Evolutionary conservation across 495 filamentous ascomycete species (phyloP).

Genomic region (Aspergillus coremiiformis): DNA sequence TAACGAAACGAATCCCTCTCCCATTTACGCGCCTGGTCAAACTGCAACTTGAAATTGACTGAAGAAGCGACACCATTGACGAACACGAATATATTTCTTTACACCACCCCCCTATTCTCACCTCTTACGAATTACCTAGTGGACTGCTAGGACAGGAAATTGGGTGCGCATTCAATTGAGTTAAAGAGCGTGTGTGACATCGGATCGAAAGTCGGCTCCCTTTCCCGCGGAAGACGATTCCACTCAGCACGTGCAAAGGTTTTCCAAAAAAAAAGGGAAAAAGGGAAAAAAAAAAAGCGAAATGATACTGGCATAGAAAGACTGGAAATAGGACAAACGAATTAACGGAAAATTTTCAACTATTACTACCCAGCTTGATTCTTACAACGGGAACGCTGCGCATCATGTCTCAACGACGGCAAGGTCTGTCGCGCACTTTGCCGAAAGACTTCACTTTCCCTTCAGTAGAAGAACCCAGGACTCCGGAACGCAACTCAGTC

Average conservation of each 20-base stretch:
- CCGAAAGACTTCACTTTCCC: slow-evolving; percentile 60
- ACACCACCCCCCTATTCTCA: slow-evolving; percentile 1
- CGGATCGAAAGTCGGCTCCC: background rate
- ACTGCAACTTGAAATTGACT: slow-evolving; percentile 2
- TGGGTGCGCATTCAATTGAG: slow-evolving; percentile 6
- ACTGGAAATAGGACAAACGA: slow-evolving; percentile 8
- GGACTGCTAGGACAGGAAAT: slow-evolving; percentile 5
- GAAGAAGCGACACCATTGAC: slow-evolving; percentile 11
- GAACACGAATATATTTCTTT: slow-evolving; percentile 11
- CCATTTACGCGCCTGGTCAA: slow-evolving; percentile 20
- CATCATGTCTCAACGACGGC: slow-evolving; percentile 44
- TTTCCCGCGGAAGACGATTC: slow-evolving; percentile 6
- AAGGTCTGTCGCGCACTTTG: slow-evolving; percentile 54
- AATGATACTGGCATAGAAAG: slow-evolving; percentile 24
- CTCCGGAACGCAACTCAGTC: slow-evolving; percentile 46
- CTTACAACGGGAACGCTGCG: slow-evolving; percentile 5
- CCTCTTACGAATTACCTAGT: background rate
- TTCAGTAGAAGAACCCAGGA: slow-evolving; percentile 49
- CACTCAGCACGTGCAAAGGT: background rate
- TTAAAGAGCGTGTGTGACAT: background rate
- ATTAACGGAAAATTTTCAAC: background rate
- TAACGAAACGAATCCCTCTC: slow-evolving; percentile 30
- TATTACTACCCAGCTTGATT: background rate
- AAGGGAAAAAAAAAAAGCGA: slow-evolving; percentile 16
- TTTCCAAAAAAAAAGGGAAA: too few relatives aligned